Evolutionary conservation across 768 basidiomycete species (phyloP).

Genomic region (Lepiota subincarnata): DNA sequence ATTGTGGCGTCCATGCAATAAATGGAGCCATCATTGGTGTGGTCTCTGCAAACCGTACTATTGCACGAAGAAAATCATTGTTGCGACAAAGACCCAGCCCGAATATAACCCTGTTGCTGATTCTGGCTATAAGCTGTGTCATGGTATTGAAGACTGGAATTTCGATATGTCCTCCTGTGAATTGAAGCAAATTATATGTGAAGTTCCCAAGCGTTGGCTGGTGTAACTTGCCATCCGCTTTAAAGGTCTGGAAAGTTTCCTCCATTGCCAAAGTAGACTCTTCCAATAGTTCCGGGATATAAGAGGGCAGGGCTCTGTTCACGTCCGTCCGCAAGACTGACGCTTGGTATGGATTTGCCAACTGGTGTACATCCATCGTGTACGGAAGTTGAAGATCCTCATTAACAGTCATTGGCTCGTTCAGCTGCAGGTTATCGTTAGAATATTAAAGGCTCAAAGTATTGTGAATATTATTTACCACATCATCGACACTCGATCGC

Average conservation of each 20-base stretch:
- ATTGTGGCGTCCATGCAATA: conserved; percentile 27
- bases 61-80: conserved; percentile 27
- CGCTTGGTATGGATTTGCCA: conserved; percentile 31
- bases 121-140: conserved; percentile 33
- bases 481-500: conserved; percentile 28
- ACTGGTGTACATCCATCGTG: conserved; percentile 33
- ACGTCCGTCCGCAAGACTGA: conserved; percentile 31
- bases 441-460: background rate
- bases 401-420: conserved; percentile 29
- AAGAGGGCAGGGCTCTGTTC: conserved; percentile 31
- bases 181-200: background rate
- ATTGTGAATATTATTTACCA: conserved; percentile 20
- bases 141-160: conserved; percentile 31
- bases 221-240: conserved; percentile 12
- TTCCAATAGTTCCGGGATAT: conserved; percentile 33
- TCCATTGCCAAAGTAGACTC: conserved; percentile 29
- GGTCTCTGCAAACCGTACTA: conserved; percentile 32
- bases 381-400: conserved; percentile 33
- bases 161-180: conserved; percentile 17
- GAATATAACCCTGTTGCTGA: conserved; percentile 36
- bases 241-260: conserved; percentile 21
- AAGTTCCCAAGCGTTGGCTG: background rate
- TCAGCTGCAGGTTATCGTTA: conserved; percentile 24
- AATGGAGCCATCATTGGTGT: conserved; percentile 30
- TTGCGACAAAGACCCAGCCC: conserved; percentile 32